Base-by-base conservation (phyloP, 805 yeast genomes). In the Kodamaea sagamina region DNA sequence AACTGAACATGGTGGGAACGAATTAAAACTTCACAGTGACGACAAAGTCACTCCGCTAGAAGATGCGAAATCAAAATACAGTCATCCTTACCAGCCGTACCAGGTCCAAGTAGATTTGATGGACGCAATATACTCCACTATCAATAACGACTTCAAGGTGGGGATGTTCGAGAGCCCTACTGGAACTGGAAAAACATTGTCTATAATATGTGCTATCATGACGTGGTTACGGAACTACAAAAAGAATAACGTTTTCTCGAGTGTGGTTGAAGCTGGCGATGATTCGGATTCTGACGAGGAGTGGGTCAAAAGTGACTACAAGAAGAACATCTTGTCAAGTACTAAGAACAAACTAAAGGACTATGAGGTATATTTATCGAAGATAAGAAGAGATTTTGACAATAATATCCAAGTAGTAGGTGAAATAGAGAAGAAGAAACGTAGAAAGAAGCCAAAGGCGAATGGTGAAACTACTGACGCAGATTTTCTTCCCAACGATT, bases 151-250 rank as follows among this genome's bases (percentile, higher is more conserved):
- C 8, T 76, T 71, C 53, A 87, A 85, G 57, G 69, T 90, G 2
- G 96, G 95, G 0, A 71, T 90, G 1, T 83, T 90, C 55, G 97
- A 90, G 59, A 84, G 93, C 44, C 98, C 98, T 0, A 90, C 98
- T 0, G 98, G 98, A 5, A 87, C 90, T 1, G 97, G 98, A 2
- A 90, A 90, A 62, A 89, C 97, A 0, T 67, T 92, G 2, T 88
- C 96, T 0, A 64, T 90, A 36, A 85, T 92, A 3, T 92, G 97
- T 58, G 79, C 95, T 0, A 71, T 92, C 0, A 74, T 90, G 77
- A 79, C 90, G 0, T 90, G 96, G 96, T 67, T 90, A 25, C 61
- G 92, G 44, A 71, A 78, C 15, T 62, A 74, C 49, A 77, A 78
- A 47, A 52, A 57, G 15, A 51, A 43, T 11, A 35, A 48, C 9